Evolutionary conservation across 305 asterid species (phyloP).

Genomic region (Fraxinus angustifolia): DNA sequence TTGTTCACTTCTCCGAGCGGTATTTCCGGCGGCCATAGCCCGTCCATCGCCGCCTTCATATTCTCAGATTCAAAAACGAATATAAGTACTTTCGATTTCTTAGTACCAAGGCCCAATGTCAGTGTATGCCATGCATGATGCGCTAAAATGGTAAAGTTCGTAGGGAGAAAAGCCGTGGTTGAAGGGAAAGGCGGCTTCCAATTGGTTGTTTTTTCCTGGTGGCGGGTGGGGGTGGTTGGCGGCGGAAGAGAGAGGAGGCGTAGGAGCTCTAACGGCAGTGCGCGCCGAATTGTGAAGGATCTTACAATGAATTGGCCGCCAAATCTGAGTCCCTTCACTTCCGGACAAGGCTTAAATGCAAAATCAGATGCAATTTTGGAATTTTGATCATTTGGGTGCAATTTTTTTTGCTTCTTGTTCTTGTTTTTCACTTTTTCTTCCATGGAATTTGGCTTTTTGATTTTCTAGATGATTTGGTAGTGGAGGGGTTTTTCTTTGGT

Average conservation of each 20-base stretch:
- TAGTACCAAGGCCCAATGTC: constrained; percentile 78
- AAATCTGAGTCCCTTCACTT: constrained; percentile 83
- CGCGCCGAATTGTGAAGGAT: constrained; percentile 88
- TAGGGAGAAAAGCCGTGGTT: constrained; percentile 67
- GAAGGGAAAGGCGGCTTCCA: constrained; percentile 43
- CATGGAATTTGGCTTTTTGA: constrained; percentile 30
- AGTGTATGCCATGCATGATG: constrained; percentile 97
- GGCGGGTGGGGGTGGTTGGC: constrained; percentile 14
- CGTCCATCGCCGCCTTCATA: constrained; percentile 52
- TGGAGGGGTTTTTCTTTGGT: not conserved
- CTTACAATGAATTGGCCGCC: constrained; percentile 90
- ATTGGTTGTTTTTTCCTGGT: not conserved
- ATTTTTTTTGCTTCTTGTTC: constrained; percentile 65
- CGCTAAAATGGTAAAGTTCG: constrained; percentile 89
- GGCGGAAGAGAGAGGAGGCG: constrained; percentile 71
- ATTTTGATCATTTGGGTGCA: constrained; percentile 71
- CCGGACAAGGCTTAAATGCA: constrained; percentile 65
- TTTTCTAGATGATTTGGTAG: not conserved
- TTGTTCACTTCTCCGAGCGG: constrained; percentile 83
- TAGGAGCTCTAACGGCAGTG: constrained; percentile 58
- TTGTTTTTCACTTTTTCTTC: constrained; percentile 37
- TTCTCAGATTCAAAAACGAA: constrained; percentile 79
- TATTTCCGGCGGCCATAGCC: constrained; percentile 75
- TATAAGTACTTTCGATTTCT: constrained; percentile 67
- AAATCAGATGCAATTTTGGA: constrained; percentile 57